These are phyloP conservation scores for Fusarium sp. DNA, from an alignment of 2,329 filamentous ascomycete genomes.

Conservation along the genomic window DNA sequence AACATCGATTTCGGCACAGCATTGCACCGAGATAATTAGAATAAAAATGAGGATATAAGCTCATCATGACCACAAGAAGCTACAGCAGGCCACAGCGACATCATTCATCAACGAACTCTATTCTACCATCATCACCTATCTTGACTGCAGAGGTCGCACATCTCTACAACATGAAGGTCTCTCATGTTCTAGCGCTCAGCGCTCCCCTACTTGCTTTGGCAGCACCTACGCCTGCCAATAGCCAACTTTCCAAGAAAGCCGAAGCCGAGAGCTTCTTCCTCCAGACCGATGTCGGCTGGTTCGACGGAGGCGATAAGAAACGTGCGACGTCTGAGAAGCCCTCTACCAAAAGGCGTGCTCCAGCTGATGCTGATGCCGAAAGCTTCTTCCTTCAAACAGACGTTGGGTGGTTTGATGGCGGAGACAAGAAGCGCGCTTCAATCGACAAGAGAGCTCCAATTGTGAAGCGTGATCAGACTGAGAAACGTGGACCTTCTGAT, in stretches of 20 bases:
- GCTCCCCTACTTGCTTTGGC: neutral
- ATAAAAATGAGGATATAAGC: neutral
- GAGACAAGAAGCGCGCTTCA: neutral
- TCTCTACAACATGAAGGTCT: neutral
- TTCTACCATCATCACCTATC: neutral
- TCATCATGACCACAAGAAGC: no score
- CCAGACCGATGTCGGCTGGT: neutral
- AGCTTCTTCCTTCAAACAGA: neutral
- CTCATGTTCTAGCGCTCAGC: neutral
- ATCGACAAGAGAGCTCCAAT: neutral
- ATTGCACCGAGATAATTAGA: neutral
- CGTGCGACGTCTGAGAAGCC: neutral
- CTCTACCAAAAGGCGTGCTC: neutral
- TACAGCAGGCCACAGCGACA: neutral
- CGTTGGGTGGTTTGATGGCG: neutral
- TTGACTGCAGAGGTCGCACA: neutral
- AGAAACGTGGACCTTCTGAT: neutral
- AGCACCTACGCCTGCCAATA: neutral
- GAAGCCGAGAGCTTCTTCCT: neutral
- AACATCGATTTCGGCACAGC: neutral
- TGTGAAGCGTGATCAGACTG: neutral
- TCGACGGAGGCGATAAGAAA: neutral
- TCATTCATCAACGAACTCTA: neutral
- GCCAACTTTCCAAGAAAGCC: neutral
- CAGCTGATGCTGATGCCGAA: neutral